Base-by-base conservation (phyloP, 371 early-diverging fungal species). In the Rhizopus microsporus region DNA sequence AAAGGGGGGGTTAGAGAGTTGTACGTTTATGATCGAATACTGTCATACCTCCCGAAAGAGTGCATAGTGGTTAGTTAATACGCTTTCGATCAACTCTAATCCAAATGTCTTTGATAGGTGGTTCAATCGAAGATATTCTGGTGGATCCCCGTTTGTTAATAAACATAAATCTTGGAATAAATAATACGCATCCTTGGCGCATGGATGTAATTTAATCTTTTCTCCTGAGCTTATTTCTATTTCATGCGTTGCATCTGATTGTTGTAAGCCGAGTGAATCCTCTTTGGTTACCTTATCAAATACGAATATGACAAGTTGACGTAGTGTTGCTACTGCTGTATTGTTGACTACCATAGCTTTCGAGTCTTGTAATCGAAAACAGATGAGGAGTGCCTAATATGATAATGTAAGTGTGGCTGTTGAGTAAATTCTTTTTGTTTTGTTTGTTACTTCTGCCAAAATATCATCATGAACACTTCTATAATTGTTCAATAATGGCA, bases 281-380 rank as follows among this genome's bases (percentile, higher is more conserved):
- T 93, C 93, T 4, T 75, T 69, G 12, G 78, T 81, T 3, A 95
- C 92, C 54, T 93, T 93, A 54, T 97, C 99, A 77, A 97, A 98
- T n/a, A 93, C 87, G 49, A 88, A 84, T 3, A 95, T 89, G 9
- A 97, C 91, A 38, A 97, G 68, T 59, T 97, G 99, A 10, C 96
- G 85, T 46, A 98, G 68, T 0, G 95, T 97, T 0, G 97, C 99
- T 4, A 94, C 90, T 13, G 98, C 98, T 7, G 97, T 97, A 61
- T 94, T 94, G 67, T 88, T 88, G 12, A 98, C 95, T 15, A 94
- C 85, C 0, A 88, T 86, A n/a, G 85, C 84, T 56, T 90, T 90
- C 5, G 93, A 86, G 54, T 92, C 92, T 70, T 94, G 93, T 40
- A 97, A 74, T 0, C 88, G 78, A 66, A 94, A 91, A 60, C 95